Conservation (phyloP, 768 basidiomycete species). For the Russula earlei region DNA sequence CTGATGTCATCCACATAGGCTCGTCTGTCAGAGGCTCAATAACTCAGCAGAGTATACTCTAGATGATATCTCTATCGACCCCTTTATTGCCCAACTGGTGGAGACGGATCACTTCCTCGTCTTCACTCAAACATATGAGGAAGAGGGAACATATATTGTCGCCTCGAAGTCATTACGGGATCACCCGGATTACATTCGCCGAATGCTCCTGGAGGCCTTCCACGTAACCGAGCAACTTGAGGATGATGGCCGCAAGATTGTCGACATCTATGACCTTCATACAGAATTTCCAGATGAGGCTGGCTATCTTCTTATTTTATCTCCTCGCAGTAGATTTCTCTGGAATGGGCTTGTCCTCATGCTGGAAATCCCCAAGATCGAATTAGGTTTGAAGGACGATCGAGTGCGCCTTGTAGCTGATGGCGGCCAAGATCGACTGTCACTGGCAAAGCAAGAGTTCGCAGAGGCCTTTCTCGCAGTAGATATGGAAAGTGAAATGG, state of each 20-base stretch:
- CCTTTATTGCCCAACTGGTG: slow-evolving; percentile 71
- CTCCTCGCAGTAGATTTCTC: slow-evolving; percentile 76
- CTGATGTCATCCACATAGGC: slow-evolving; percentile 30
- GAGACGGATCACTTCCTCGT: slow-evolving; percentile 89
- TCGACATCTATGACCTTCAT: slow-evolving; percentile 35
- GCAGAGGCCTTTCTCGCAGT: slow-evolving; percentile 48
- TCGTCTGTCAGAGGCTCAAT: slow-evolving; percentile 77
- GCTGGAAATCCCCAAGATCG: slow-evolving; percentile 61
- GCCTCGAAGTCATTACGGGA: slow-evolving; percentile 71
- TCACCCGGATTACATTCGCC: slow-evolving; percentile 64
- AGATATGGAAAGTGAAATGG: slow-evolving; percentile 49
- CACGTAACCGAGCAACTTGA: slow-evolving; percentile 54
- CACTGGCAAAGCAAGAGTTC: slow-evolving; percentile 70
- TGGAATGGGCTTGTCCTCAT: slow-evolving; percentile 89
- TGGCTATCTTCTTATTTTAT: slow-evolving; percentile 76
- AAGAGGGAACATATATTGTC: slow-evolving; percentile 87
- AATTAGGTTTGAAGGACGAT: slow-evolving; percentile 77
- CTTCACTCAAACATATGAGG: slow-evolving; percentile 79
- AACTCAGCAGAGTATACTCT: slow-evolving; percentile 89
- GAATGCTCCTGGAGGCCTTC: slow-evolving; percentile 80
- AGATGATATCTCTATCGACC: slow-evolving; percentile 61
- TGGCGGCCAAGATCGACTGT: slow-evolving; percentile 70
- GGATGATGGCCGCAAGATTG: slow-evolving; percentile 42
- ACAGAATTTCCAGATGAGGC: slow-evolving; percentile 49
- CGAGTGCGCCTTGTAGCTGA: slow-evolving; percentile 90